These are phyloP conservation scores for Eutrema japonicum DNA, from an alignment of 345 rosid genomes.

Conservation along the genomic window DNA sequence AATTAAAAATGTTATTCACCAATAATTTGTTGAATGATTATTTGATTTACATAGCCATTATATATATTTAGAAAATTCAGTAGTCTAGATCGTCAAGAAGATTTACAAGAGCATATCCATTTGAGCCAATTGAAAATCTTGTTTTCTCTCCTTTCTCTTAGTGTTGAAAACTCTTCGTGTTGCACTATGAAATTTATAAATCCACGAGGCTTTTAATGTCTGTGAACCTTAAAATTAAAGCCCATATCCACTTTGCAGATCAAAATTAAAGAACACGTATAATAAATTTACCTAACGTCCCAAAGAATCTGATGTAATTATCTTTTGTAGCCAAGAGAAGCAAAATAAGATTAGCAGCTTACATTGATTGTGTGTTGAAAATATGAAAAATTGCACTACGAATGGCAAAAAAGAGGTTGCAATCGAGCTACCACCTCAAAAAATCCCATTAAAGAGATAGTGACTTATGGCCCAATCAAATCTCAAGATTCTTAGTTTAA, in stretches of 20 bases:
- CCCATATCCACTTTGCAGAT: background rate
- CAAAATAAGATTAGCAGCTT: background rate
- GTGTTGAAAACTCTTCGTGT: no score
- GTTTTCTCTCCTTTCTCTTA: no score
- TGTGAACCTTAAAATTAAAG: no score
- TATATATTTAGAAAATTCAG: no score
- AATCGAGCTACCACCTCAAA: constrained; percentile 10
- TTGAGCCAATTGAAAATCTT: no score
- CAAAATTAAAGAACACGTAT: background rate
- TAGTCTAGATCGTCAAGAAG: no score
- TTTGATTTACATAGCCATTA: no score
- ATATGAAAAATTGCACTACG: background rate
- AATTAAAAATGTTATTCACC: no score
- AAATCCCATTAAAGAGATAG: background rate
- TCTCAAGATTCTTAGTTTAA: background rate
- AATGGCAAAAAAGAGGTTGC: constrained; percentile 10
- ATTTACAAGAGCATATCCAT: no score
- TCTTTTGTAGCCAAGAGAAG: background rate
- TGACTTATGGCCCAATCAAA: constrained; percentile 12
- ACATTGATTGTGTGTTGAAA: background rate
- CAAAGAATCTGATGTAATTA: background rate
- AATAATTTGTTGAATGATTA: no score
- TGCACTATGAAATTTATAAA: background rate
- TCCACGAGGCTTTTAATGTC: background rate
- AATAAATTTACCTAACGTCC: background rate